Percentiles rank a stretch among this genome's conserved stretches.
Evolutionary conservation across 495 filamentous ascomycete genomes (phyloP).

Genomic region (Annulohypoxylon moriforme): DNA sequence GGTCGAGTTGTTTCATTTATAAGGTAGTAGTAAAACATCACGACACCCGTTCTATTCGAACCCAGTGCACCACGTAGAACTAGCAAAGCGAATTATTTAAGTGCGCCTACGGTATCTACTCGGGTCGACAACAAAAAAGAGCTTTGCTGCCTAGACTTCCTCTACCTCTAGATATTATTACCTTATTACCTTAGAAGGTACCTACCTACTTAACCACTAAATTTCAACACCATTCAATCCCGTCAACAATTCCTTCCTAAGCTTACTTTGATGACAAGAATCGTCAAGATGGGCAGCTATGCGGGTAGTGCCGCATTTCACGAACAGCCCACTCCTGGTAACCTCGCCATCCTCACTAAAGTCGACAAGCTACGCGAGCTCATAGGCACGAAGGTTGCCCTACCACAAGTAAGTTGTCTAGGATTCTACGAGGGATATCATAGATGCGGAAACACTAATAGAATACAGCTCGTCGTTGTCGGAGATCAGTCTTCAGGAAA

Average conservation of each 20-base stretch:
- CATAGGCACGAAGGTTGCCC: constrained; percentile 52
- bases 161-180: too few species aligned
- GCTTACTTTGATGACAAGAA: neutral
- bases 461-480: constrained; percentile 57
- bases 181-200: neutral
- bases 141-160: neutral
- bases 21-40: neutral
- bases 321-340: constrained; percentile 29
- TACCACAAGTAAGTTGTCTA: constrained; percentile 49
- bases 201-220: neutral
- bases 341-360: constrained; percentile 46
- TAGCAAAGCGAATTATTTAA: neutral
- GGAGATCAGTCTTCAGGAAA: constrained; percentile 67
- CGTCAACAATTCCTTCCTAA: neutral
- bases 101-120: neutral
- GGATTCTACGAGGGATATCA: neutral
- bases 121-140: neutral
- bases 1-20: constrained; percentile 22
- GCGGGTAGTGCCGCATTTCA: neutral
- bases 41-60: neutral
- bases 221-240: neutral
- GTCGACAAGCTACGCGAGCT: constrained; percentile 56
- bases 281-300: constrained; percentile 29
- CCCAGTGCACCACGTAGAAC: neutral
- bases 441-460: neutral